phyloP scores from a whole-genome alignment of 768 basidiomycete species.

The Kwoniella heveanensis region DNA sequence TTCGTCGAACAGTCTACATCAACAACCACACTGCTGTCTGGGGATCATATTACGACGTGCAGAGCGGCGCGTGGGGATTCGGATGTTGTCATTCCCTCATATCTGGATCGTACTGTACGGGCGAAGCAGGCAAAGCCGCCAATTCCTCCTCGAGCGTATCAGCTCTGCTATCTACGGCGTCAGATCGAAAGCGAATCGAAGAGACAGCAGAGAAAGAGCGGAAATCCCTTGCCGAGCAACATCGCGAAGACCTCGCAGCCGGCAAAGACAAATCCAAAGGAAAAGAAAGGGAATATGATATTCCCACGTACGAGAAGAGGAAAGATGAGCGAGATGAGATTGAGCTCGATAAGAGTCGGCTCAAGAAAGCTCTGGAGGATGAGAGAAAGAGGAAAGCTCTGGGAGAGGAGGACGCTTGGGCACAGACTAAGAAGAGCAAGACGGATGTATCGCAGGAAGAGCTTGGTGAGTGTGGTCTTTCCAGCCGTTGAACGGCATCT shows the following conservation, averaged over 20 bases:
- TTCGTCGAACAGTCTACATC: conserved; percentile 65
- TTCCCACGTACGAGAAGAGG: conserved; percentile 67
- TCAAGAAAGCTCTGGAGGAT: conserved; percentile 71
- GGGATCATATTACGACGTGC: conserved; percentile 89
- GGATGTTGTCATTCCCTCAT: conserved; percentile 85
- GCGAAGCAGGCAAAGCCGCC: conserved; percentile 78
- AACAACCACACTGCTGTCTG: conserved; percentile 96
- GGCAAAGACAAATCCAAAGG: conserved; percentile 18
- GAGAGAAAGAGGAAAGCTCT: conserved; percentile 75
- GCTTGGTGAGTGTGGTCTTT: conserved; percentile 36
- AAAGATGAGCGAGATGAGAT: conserved; percentile 75
- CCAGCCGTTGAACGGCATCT: too few relatives aligned
- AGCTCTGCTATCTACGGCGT: conserved; percentile 61
- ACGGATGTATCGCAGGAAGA: conserved; percentile 82
- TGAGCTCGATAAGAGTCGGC: conserved; percentile 69
- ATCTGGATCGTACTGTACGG: conserved; percentile 88
- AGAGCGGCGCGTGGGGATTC: conserved; percentile 81
- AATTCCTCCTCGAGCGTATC: conserved; percentile 73
- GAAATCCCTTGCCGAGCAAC: conserved; percentile 48
- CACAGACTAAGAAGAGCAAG: conserved; percentile 64
- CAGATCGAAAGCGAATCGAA: conserved; percentile 29
- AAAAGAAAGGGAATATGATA: conserved; percentile 23
- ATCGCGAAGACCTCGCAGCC: conserved; percentile 34
- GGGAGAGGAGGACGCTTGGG: conserved; percentile 59
- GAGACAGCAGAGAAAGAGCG: conserved; percentile 40